Conservation (phyloP, 352 stramenopile species). For the Phytophthora multivora region DNA sequence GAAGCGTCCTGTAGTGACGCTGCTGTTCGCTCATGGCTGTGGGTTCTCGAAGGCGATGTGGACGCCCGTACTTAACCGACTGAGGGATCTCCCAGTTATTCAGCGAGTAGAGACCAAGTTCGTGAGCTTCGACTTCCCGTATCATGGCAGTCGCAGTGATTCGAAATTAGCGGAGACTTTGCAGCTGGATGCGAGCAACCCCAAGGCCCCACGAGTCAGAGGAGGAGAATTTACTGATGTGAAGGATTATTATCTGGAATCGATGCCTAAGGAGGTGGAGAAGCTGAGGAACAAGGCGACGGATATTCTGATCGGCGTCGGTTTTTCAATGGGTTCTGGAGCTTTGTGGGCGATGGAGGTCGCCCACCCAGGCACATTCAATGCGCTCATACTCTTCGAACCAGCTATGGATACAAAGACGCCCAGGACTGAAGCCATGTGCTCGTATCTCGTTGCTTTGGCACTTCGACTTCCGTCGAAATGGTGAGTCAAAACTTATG, state of each 20-base stretch:
- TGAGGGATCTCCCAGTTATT: slow-evolving; percentile 21
- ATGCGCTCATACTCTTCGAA: slow-evolving; percentile 48
- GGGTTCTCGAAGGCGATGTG: slow-evolving; percentile 52
- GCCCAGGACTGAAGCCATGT: slow-evolving; percentile 17
- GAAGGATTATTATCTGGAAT: slow-evolving; percentile 17
- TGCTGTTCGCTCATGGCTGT: slow-evolving; percentile 45
- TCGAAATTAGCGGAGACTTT: slow-evolving; percentile 18
- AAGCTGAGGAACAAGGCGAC: slow-evolving; percentile 5
- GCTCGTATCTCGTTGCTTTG: slow-evolving; percentile 33
- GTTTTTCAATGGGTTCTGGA: slow-evolving; percentile 47
- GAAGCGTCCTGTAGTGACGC: slow-evolving; percentile 20
- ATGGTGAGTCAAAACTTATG: slow-evolving; percentile 12
- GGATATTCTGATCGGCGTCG: slow-evolving; percentile 41
- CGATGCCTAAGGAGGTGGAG: slow-evolving; percentile 11
- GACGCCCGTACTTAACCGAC: slow-evolving; percentile 34
- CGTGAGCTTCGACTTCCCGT: slow-evolving; percentile 42
- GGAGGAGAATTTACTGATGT: slow-evolving; percentile 15
- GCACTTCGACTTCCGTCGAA: slow-evolving; percentile 25
- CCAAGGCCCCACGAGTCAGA: slow-evolving; percentile 18
- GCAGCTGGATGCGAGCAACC: slow-evolving; percentile 18
- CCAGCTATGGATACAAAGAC: slow-evolving; percentile 33
- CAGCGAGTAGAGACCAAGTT: slow-evolving; percentile 29
- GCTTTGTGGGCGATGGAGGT: slow-evolving; percentile 39
- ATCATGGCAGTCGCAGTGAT: slow-evolving; percentile 37
- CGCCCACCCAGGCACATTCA: slow-evolving; percentile 41